Conservation (phyloP, 352 stramenopile species). For the Globisporangium spiculum region DNA sequence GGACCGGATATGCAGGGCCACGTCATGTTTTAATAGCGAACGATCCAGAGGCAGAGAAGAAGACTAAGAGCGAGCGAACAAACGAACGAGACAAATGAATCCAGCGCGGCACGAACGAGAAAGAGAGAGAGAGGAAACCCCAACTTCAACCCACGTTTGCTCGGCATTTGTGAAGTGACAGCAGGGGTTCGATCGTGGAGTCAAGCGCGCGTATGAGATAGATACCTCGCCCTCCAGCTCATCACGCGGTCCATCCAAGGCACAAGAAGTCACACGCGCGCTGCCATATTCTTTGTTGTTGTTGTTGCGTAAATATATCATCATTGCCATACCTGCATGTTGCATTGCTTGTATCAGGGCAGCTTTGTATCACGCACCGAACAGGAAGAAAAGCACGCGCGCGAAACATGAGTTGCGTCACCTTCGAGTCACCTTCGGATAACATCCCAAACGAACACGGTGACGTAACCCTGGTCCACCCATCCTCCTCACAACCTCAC, state of each 20-base stretch:
- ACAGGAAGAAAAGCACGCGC: not conserved
- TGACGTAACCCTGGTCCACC: not conserved
- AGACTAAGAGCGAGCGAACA: not conserved
- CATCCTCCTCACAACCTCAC: not conserved
- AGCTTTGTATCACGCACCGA: not conserved
- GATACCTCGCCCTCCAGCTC: not conserved
- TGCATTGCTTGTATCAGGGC: not conserved
- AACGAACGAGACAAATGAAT: not conserved
- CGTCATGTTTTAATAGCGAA: conserved; percentile 25
- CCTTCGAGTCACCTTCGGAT: not conserved
- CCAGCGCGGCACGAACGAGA: not conserved
- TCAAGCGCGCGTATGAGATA: not conserved
- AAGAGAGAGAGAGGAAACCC: not conserved
- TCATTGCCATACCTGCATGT: not conserved
- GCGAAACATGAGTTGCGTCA: not conserved
- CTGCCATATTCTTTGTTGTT: not conserved
- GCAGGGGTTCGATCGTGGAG: not conserved
- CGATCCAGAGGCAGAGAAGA: not conserved
- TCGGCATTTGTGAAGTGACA: not conserved
- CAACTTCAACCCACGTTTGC: not conserved
- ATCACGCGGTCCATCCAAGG: not conserved
- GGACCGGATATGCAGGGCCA: conserved; percentile 20
- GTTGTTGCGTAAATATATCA: conserved; percentile 6
- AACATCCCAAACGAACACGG: not conserved
- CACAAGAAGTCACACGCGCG: not conserved